These are phyloP conservation scores for Stachybotrys chlorohalonatus DNA, from an alignment of 2,329 filamentous ascomycete species.

Conservation along the genomic window DNA sequence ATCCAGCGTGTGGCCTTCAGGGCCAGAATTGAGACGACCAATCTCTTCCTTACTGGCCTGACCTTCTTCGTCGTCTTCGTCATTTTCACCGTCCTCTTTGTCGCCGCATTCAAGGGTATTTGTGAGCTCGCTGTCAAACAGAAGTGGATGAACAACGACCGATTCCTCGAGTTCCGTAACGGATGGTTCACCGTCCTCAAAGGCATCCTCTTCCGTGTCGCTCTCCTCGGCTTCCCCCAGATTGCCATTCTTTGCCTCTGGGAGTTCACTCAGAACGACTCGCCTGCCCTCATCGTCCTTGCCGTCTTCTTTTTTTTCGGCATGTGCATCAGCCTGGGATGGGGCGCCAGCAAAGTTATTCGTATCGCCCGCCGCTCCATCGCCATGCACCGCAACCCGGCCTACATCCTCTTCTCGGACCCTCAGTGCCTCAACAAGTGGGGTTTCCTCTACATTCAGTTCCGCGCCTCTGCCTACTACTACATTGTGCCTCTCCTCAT, in stretches of 20 bases:
- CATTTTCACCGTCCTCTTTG: conserved; percentile 60
- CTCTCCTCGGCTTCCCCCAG: conserved; percentile 85
- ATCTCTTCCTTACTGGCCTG: conserved; percentile 87
- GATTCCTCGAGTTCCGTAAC: conserved; percentile 88
- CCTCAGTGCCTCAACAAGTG: conserved; percentile 93
- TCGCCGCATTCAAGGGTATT: conserved; percentile 70
- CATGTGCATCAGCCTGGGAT: conserved; percentile 67
- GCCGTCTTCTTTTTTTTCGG: conserved; percentile 84
- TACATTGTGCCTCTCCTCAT: conserved; percentile 74
- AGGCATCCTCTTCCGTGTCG: conserved; percentile 84
- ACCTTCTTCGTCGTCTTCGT: conserved; percentile 85
- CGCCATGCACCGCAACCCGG: conserved; percentile 87
- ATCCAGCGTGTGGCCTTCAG: conserved; percentile 86
- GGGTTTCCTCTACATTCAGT: conserved; percentile 96
- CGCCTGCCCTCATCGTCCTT: conserved; percentile 74
- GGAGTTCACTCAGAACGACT: conserved; percentile 85
- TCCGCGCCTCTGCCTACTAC: conserved; percentile 92
- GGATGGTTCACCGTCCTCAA: conserved; percentile 90
- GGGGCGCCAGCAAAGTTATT: conserved; percentile 86
- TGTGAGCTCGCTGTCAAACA: conserved; percentile 69
- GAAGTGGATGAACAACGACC: conserved; percentile 72
- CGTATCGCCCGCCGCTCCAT: conserved; percentile 82
- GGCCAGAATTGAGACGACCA: conserved; percentile 76
- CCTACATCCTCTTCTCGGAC: conserved; percentile 94
- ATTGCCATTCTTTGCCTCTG: conserved; percentile 86